These are phyloP conservation scores for Zygosaccharomyces sapae DNA, from an alignment of 1,139 yeast genomes.

Conservation along the genomic window DNA sequence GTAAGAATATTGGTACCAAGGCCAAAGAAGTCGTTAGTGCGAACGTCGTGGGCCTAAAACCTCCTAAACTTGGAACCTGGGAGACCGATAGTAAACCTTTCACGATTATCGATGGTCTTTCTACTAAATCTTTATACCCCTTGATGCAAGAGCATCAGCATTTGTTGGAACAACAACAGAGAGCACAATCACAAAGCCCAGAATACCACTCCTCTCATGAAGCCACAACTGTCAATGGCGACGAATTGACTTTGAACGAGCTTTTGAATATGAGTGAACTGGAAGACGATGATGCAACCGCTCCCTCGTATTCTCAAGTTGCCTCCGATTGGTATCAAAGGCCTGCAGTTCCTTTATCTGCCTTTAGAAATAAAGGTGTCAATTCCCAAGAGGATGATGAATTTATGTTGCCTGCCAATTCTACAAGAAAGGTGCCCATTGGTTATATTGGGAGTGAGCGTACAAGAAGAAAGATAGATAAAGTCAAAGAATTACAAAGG, in stretches of 20 bases:
- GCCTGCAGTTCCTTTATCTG: conserved; percentile 74
- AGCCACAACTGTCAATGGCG: conserved; percentile 36
- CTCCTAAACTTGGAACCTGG: conserved; percentile 94
- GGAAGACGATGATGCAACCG: conserved; percentile 67
- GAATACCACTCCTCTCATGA: conserved; percentile 17
- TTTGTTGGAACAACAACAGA: conserved; percentile 26
- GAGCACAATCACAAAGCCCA: conserved; percentile 21
- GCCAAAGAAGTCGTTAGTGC: conserved; percentile 85
- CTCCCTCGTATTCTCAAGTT: conserved; percentile 19
- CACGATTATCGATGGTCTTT: conserved; percentile 89
- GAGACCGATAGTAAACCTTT: conserved; percentile 79
- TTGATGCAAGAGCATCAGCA: conserved; percentile 33
- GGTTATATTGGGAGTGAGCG: conserved; percentile 38
- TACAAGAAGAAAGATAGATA: conserved; percentile 35
- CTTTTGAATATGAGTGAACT: conserved; percentile 81
- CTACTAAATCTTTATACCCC: conserved; percentile 71
- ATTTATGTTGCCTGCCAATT: conserved; percentile 31
- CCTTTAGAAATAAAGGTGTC: conserved; percentile 75
- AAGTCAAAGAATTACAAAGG: conserved; percentile 35
- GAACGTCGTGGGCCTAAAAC: conserved; percentile 76
- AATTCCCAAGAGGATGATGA: conserved; percentile 35
- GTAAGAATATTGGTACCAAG: conserved; percentile 58
- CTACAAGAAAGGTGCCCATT: conserved; percentile 35
- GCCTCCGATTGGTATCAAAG: conserved; percentile 40
- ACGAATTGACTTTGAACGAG: conserved; percentile 79